Conservation (phyloP, 2,329 filamentous ascomycete genomes). For the Aspergillus vadensis region DNA sequence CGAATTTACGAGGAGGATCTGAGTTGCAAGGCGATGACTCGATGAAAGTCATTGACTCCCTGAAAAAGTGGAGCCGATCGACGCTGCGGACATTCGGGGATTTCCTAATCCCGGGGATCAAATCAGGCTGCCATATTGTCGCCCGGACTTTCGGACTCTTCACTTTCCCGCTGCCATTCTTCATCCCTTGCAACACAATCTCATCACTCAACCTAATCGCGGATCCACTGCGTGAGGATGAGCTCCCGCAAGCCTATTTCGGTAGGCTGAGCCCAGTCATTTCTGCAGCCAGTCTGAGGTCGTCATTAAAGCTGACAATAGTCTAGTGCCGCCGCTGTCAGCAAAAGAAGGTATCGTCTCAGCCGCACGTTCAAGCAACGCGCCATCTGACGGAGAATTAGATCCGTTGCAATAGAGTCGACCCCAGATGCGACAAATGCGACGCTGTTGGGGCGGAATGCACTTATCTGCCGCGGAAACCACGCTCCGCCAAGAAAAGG, state of each 20-base stretch:
- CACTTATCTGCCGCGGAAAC: conserved; percentile 19
- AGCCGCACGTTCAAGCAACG: not conserved
- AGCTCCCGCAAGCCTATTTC: conserved; percentile 9
- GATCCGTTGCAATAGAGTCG: conserved; percentile 24
- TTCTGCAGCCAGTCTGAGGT: not conserved
- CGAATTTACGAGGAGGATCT: too few relatives aligned
- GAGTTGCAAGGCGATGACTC: too few relatives aligned
- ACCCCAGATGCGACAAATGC: conserved; percentile 25
- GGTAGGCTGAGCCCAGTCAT: conserved; percentile 4
- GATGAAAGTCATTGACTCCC: too few relatives aligned
- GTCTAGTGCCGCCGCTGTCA: conserved; percentile 22
- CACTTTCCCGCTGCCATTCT: not conserved
- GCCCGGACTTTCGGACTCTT: conserved; percentile 10
- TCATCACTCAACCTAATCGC: not conserved
- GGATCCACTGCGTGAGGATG: not conserved
- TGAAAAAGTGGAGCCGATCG: not conserved
- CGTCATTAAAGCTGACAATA: not conserved
- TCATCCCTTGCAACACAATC: not conserved
- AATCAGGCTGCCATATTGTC: not conserved
- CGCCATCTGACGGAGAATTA: conserved; percentile 7
- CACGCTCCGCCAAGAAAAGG: conserved; percentile 14
- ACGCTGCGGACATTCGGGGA: not conserved
- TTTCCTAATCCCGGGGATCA: not conserved
- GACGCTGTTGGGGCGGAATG: conserved; percentile 15
- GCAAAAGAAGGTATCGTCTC: conserved; percentile 17